Conservation (phyloP, 2,329 filamentous ascomycete genomes). For the Exophiala sideris region DNA sequence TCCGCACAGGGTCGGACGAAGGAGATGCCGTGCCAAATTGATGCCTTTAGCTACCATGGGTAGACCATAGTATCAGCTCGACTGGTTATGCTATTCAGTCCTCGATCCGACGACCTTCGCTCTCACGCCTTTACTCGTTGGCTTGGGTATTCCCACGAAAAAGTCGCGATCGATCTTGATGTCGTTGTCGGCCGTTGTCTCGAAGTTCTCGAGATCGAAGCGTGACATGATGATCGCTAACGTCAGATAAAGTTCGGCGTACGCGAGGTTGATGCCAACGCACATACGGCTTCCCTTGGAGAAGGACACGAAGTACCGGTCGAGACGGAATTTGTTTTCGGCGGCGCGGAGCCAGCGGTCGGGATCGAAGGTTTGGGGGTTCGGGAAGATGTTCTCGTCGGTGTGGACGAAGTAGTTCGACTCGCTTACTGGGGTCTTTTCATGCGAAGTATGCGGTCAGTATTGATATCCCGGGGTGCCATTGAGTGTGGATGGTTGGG, state of each 20-base stretch:
- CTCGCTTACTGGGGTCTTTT: conserved; percentile 27
- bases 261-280: conserved; percentile 37
- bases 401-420: conserved; percentile 27
- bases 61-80: too few relatives aligned
- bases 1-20: too few relatives aligned
- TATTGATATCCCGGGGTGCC: not conserved
- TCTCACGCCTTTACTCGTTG: not conserved
- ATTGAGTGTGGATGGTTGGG: not conserved
- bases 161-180: conserved; percentile 21
- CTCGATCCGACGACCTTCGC: not conserved
- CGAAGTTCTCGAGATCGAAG: conserved; percentile 24
- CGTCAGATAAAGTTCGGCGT: conserved; percentile 24
- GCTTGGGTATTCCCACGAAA: conserved; percentile 9
- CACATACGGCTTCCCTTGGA: conserved; percentile 42
- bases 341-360: conserved; percentile 23
- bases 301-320: conserved; percentile 43
- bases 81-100: not conserved
- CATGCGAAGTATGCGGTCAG: not conserved
- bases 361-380: conserved; percentile 26
- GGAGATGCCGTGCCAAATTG: too few relatives aligned
- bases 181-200: conserved; percentile 21
- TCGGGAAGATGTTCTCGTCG: conserved; percentile 36
- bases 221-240: conserved; percentile 17
- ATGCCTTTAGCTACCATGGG: too few relatives aligned
- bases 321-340: conserved; percentile 30